A percentile compares a stretch with the other conserved stretches of the same genome.
Conservation (phyloP, 257 asterid genomes). For the Capsicum baccatum region DNA sequence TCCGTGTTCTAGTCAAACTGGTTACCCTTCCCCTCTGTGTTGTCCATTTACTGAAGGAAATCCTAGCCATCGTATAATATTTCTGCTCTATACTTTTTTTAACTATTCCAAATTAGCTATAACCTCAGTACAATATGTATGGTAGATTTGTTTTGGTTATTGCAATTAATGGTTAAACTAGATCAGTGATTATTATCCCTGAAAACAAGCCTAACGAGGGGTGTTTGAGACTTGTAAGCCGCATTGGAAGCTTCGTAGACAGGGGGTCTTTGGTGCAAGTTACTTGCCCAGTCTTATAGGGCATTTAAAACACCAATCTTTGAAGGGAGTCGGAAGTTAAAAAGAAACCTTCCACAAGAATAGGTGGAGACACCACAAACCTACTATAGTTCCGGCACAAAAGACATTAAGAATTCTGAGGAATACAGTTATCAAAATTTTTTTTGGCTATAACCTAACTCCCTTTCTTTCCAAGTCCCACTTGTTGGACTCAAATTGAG, state of each 20-base stretch:
- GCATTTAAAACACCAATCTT: neutral
- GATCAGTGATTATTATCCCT: neutral
- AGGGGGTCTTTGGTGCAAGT: slow-evolving; percentile 9
- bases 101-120: neutral
- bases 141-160: neutral
- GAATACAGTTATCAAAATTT: too few species aligned
- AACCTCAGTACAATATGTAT: neutral
- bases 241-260: neutral
- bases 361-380: neutral
- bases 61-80: slow-evolving; percentile 11
- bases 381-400: neutral
- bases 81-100: neutral
- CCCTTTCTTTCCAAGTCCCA: neutral
- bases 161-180: neutral
- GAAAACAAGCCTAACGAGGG: neutral
- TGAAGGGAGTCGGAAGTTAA: neutral
- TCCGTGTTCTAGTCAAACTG: neutral
- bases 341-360: neutral
- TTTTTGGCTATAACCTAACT: neutral
- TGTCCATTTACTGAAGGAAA: slow-evolving; percentile 1
- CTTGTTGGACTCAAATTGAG: slow-evolving; percentile 1
- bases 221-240: neutral
- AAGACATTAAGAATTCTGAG: neutral
- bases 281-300: neutral
- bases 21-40: neutral